Conservation (phyloP, 2,329 filamentous ascomycete genomes). For the Ilyonectria destructans region DNA sequence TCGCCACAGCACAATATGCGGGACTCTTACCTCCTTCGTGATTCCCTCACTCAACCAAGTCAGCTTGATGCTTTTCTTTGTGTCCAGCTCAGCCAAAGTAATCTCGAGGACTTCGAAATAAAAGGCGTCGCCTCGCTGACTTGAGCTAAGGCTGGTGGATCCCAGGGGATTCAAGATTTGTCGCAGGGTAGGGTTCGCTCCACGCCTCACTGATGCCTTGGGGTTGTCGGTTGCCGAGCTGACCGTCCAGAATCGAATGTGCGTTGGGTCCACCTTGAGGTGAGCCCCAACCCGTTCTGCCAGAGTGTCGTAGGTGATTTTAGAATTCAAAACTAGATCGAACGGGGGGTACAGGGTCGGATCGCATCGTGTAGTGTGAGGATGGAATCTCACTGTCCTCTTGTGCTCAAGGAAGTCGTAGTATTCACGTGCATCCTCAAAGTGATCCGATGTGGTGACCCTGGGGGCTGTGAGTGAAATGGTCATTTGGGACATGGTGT, state of each 20-base stretch:
- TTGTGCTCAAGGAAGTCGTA: slow-evolving; percentile 95
- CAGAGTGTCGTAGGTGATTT: slow-evolving; percentile 91
- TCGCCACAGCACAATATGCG: neutral
- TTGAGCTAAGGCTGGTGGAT: slow-evolving; percentile 76
- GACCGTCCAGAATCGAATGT: slow-evolving; percentile 93
- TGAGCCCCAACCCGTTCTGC: slow-evolving; percentile 86
- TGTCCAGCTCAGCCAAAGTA: slow-evolving; percentile 92
- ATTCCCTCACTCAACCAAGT: slow-evolving; percentile 92
- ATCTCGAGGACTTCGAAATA: slow-evolving; percentile 97
- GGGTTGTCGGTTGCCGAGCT: slow-evolving; percentile 84
- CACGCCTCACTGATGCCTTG: slow-evolving; percentile 83
- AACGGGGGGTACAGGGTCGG: slow-evolving; percentile 77
- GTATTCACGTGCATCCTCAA: slow-evolving; percentile 84
- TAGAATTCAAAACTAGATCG: slow-evolving; percentile 84
- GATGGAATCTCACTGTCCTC: slow-evolving; percentile 83
- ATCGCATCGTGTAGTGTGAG: slow-evolving; percentile 73
- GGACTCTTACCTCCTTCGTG: slow-evolving; percentile 81
- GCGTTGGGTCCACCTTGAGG: slow-evolving; percentile 84
- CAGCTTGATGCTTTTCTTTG: slow-evolving; percentile 89
- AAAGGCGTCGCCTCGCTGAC: slow-evolving; percentile 82
- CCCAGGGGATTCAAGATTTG: slow-evolving; percentile 86
- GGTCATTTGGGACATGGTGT: neutral
- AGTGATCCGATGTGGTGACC: slow-evolving; percentile 62
- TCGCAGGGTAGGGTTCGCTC: slow-evolving; percentile 79
- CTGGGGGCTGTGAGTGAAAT: slow-evolving; percentile 37